Conservation (phyloP, 1,139 yeast genomes). For the Pichia sp. region DNA sequence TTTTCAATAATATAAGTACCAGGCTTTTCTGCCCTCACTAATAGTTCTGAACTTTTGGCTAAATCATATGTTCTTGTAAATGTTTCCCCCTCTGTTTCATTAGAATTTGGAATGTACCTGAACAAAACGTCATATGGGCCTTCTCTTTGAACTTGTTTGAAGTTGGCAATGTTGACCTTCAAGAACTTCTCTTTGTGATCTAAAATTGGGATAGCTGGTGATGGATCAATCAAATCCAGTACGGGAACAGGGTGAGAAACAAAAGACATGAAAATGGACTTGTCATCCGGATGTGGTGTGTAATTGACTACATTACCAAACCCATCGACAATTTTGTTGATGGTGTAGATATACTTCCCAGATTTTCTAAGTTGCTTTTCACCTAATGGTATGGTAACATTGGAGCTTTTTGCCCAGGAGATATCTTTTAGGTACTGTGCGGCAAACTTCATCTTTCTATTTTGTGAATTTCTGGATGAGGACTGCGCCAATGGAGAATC, state of each 20-base stretch:
- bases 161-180: slow-evolving; percentile 22
- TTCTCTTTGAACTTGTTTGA: slow-evolving; percentile 27
- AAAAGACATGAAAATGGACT: slow-evolving; percentile 46
- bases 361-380: slow-evolving; percentile 36
- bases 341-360: slow-evolving; percentile 59
- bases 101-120: slow-evolving; percentile 23
- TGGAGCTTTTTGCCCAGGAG: slow-evolving; percentile 45
- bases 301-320: slow-evolving; percentile 64
- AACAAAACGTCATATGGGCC: slow-evolving; percentile 44
- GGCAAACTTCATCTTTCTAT: slow-evolving; percentile 9
- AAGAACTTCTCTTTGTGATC: slow-evolving; percentile 32
- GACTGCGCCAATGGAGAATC: slow-evolving; percentile 30
- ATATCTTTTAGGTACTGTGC: slow-evolving; percentile 33
- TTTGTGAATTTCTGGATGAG: slow-evolving; percentile 15
- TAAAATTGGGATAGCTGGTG: slow-evolving; percentile 38
- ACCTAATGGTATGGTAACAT: slow-evolving; percentile 44
- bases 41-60: slow-evolving; percentile 24
- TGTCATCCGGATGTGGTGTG: slow-evolving; percentile 34
- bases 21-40: slow-evolving; percentile 40
- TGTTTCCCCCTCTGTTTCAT: slow-evolving; percentile 20
- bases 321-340: slow-evolving; percentile 65
- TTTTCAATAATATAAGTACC: slow-evolving; percentile 55
- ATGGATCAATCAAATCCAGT: slow-evolving; percentile 33
- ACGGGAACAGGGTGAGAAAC: slow-evolving; percentile 59
- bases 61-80: slow-evolving; percentile 35